Base-by-base conservation (phyloP, 164 flowering plant species). In the Stephania yunnanensis region DNA sequence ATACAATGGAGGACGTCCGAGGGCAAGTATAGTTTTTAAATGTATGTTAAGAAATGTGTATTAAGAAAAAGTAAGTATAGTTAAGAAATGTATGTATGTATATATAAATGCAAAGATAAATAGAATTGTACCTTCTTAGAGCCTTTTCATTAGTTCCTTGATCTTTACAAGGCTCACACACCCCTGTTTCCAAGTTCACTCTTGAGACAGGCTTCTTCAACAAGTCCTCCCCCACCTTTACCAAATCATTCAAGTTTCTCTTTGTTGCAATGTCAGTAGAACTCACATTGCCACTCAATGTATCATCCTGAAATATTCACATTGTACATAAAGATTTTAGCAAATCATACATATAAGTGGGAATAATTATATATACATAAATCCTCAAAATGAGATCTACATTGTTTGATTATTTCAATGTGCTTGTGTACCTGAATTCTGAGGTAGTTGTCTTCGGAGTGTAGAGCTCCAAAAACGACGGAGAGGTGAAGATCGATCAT, bases 61-160 rank as follows among this genome's bases (percentile, higher is more conserved):
- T 25, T 25, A 25, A 25, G 25, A 25, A 25, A 25, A 25, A 25
- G 25, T 25, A 25, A 36, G 42, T 36, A 36, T 36, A 2, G 42
- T 36, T 36, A 36, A 36, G 42, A 36, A 36, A 36, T 36, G 42
- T 36, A 36, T 36, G 42, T 4, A 36, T 36, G 4, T 36, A 36
- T 36, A 36, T 25, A 25, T 25, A 25, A 25, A 25, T 25, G 25
- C n/a, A 29, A 10, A 73, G 20, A 8, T n/a, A 11, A 36, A n/a
- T 42, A 30, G n/a, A 22, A 52, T 17, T 30, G 4, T 73, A 85
- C 89, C 74, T 83, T 46, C 44, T 82, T 64, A 86, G 81, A 31
- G 80, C 84, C 42, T 78, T 78, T 70, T 78, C 82, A 75, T 86
- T 84, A 44, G 81, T 84, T 50, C 82, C 85, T n/a, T 70, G 82